Evolutionary conservation across 768 basidiomycete species (phyloP), one percentile per base, ranked within the genome.

Genomic region (Clitopilus passeckerianus): DNA sequence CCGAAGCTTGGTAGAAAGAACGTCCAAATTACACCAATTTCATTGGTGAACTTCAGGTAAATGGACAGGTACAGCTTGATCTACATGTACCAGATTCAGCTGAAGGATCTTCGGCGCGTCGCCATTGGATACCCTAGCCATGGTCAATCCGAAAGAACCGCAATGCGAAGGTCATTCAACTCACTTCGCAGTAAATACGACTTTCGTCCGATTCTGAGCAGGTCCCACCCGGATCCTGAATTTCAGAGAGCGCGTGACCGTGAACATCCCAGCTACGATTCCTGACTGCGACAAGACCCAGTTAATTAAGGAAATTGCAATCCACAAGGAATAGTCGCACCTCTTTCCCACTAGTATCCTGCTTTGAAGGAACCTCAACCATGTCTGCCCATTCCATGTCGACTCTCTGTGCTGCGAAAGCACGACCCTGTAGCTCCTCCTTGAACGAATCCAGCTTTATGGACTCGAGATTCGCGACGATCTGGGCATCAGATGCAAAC

Each of bases 151-250:
- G 12, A 20, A 22, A 30, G 27, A 30, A 30, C 27, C 27, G 7
- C 27, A 7, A 30, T 7, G 27, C 27, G 27, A 30, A 4, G 3
- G 27, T 3, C 7, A 7, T 7, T 30, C 27, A 50, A 62, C 72
- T 54, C 27, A 79, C 80, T 66, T 75, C 20, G 77, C 78, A 37
- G 75, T 80, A 53, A 81, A 78, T 15, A 67, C 59, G 30, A 76
- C 61, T 24, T 67, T 63, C 33, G 70, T 73, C 7, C 58, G 61
- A 8, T 64, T 68, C 57, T 77, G 73, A 8, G 76, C 79, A 6
- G 72, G 74, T 2, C 61, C 59, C 9, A 60, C 80, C 20, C 80
- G 74, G 15, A 81, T 72, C 7, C 74, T 69, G 60, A 78, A 74
- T 46, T 73, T 75, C 50, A 78, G 57, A 1, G 70, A 68, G 22